Percentiles rank a stretch among this genome's conserved stretches.
phyloP scores from a whole-genome alignment of 2,329 filamentous ascomycete genomes.

The Trichoderma harzianum region DNA sequence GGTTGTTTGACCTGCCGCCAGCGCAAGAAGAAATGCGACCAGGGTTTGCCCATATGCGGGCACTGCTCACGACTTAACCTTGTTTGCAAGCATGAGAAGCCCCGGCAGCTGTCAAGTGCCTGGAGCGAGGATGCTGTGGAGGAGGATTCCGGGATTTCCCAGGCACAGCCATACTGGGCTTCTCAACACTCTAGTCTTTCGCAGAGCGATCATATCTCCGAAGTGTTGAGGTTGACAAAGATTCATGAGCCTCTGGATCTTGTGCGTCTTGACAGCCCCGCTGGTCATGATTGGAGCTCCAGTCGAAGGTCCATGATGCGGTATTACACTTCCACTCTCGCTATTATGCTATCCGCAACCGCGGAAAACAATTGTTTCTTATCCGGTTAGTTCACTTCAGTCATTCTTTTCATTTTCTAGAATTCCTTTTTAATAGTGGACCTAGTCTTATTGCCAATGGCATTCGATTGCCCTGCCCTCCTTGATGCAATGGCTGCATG shows the following conservation, averaged over 20 bases:
- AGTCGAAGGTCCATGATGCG: slow-evolving; percentile 6
- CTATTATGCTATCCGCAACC: slow-evolving; percentile 9
- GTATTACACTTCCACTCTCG: slow-evolving; percentile 5
- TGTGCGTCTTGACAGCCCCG: background rate
- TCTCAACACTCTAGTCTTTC: background rate
- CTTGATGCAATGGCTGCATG: slow-evolving; percentile 3
- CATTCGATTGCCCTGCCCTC: background rate
- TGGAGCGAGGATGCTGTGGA: background rate
- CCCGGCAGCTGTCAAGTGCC: background rate
- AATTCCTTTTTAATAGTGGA: background rate
- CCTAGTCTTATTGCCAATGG: slow-evolving; percentile 6
- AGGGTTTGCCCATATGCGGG: background rate
- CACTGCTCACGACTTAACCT: slow-evolving; percentile 9
- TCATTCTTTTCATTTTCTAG: background rate
- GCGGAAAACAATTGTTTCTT: slow-evolving; percentile 7
- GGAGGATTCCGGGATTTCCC: background rate
- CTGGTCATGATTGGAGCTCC: background rate
- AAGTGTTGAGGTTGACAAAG: background rate
- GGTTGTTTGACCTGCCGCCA: slow-evolving; percentile 3
- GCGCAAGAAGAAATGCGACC: slow-evolving; percentile 12
- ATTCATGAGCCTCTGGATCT: background rate
- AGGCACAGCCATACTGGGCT: background rate
- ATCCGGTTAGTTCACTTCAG: background rate
- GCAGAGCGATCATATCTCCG: background rate
- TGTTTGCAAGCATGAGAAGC: slow-evolving; percentile 11